Conservation (phyloP, 768 basidiomycete genomes). For the Steccherinum ochraceum region DNA sequence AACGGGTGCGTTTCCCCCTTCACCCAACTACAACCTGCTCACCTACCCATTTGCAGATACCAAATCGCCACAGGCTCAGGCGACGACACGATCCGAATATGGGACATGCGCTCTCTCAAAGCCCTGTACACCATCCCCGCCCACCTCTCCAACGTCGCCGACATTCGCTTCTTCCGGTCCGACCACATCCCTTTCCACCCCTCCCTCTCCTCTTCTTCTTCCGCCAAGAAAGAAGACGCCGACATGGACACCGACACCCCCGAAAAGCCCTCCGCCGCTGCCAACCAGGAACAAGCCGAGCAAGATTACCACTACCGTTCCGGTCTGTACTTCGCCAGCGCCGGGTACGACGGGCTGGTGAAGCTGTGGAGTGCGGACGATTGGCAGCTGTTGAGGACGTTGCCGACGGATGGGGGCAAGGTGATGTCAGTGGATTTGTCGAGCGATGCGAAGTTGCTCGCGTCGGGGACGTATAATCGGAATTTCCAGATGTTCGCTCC, state of each 20-base stretch:
- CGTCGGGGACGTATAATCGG: conserved; percentile 87
- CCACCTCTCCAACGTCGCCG: conserved; percentile 91
- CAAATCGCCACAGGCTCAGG: conserved; percentile 96
- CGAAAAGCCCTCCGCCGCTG: conserved; percentile 19
- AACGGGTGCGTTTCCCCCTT: conserved; percentile 65
- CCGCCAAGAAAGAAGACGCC: conserved; percentile 19
- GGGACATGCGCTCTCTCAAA: conserved; percentile 93
- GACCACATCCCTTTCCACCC: conserved; percentile 41
- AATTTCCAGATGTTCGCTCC: conserved; percentile 92
- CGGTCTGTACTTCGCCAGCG: conserved; percentile 88
- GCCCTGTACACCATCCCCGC: conserved; percentile 96
- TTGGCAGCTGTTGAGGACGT: conserved; percentile 85
- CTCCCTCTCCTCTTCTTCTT: background rate
- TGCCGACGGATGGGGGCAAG: conserved; percentile 95
- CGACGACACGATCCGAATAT: conserved; percentile 97
- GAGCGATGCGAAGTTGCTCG: conserved; percentile 75
- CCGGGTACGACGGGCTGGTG: conserved; percentile 93
- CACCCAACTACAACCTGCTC: background rate
- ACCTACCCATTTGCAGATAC: conserved; percentile 47
- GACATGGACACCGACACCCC: conserved; percentile 39
- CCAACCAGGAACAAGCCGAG: conserved; percentile 26
- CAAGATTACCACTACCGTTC: conserved; percentile 80
- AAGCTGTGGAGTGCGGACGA: conserved; percentile 98
- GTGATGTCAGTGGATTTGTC: conserved; percentile 97
- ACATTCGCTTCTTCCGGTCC: conserved; percentile 88